These are phyloP conservation scores for Diospyros lotus DNA, from an alignment of 148 eudicot genomes.

Conservation along the genomic window DNA sequence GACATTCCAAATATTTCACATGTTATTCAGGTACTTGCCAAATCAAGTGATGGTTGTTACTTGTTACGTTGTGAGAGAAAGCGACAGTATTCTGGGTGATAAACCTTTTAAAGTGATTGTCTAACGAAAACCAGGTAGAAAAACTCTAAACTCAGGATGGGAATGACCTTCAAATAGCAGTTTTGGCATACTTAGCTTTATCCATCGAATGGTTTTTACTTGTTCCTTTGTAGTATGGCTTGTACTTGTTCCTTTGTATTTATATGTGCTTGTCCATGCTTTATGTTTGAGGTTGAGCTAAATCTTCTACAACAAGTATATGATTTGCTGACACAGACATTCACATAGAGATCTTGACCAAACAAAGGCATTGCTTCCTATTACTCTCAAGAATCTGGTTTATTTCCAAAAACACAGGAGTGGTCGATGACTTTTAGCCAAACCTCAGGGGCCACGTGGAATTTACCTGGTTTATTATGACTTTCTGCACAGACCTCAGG, in stretches of 20 bases:
- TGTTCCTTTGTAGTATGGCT: too few species aligned
- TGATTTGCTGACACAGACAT: background rate
- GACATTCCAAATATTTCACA: conserved; percentile 85
- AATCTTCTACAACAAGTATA: background rate
- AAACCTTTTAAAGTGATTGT: background rate
- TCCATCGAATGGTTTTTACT: too few species aligned
- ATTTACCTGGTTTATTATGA: background rate
- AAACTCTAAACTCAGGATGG: background rate
- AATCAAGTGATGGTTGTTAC: background rate
- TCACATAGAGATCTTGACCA: background rate
- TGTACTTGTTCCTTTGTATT: background rate
- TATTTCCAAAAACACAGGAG: background rate
- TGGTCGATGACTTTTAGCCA: background rate
- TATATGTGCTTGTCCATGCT: background rate
- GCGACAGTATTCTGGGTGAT: background rate
- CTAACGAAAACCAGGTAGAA: background rate
- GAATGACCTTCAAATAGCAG: background rate
- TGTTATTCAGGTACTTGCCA: conserved; percentile 73
- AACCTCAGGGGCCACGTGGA: background rate
- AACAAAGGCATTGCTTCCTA: background rate
- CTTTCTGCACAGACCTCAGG: background rate
- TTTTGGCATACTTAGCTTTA: background rate
- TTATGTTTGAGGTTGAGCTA: background rate
- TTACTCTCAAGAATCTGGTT: background rate
- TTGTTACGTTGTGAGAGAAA: background rate